A percentile compares a stretch with the other conserved stretches of the same genome.
Evolutionary conservation across 2,329 filamentous ascomycete genomes (phyloP).

Genomic region (Penicillium sp.): DNA sequence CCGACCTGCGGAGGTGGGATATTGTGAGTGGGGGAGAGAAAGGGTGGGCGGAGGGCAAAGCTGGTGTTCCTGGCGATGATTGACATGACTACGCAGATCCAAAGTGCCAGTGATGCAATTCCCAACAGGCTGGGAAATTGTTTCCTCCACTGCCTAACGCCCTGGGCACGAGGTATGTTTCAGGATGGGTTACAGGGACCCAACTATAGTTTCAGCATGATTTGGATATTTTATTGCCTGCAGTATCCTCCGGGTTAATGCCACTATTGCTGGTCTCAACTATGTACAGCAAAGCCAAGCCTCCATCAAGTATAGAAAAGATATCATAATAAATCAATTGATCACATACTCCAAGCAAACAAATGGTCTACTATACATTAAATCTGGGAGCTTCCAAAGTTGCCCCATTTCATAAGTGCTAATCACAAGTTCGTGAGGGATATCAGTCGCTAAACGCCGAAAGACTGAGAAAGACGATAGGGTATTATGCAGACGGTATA

Average conservation of each 20-base stretch:
- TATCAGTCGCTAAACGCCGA: constrained; percentile 19
- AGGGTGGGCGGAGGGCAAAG: neutral
- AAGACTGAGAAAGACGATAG: neutral
- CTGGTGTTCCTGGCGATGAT: constrained; percentile 13
- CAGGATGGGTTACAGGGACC: neutral
- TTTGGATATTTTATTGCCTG: neutral
- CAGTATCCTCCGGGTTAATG: neutral
- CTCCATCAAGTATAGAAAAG: constrained; percentile 13
- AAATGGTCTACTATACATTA: constrained; percentile 29
- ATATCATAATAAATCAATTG: constrained; percentile 1
- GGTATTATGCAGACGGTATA: constrained; percentile 24
- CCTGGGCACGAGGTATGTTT: neutral
- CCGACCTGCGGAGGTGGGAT: neutral
- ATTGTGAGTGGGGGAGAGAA: neutral
- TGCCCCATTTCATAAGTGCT: constrained; percentile 14
- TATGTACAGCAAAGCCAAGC: neutral
- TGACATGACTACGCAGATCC: constrained; percentile 15
- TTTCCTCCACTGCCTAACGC: constrained; percentile 1
- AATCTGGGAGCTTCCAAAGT: neutral
- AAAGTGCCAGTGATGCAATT: constrained; percentile 21
- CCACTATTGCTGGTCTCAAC: neutral
- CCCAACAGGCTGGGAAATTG: neutral
- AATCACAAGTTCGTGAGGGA: constrained; percentile 17
- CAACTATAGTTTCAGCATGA: neutral
- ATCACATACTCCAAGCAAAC: constrained; percentile 8